Evolutionary conservation across 768 basidiomycete species (phyloP), one percentile per base, ranked within the genome.

Genomic region (Clathrus columnatus): DNA sequence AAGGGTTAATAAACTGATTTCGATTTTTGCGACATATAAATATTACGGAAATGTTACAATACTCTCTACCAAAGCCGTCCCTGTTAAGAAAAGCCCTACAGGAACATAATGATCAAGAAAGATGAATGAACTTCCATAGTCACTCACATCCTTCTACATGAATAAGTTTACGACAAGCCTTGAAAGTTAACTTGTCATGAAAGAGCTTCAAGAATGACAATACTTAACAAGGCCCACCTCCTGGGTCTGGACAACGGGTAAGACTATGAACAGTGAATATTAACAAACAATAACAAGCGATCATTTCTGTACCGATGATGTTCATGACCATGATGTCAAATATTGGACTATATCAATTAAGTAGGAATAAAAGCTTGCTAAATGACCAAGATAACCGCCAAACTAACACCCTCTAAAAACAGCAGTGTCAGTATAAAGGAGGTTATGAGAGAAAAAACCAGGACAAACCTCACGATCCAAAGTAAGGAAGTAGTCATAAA

Each of bases 401-500:
- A 16, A 51, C 50, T 18, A 26, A 51, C 16, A 29, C 30, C 10
- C 30, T 28, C 50, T 51, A 2, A 11, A 18, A 51, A 24, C 23
- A 5, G 18, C 27, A 42, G 30, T 51, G 42, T 28, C 29, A n/a
- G n/a, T n/a, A n/a, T n/a, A n/a, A n/a, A n/a, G n/a, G n/a, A n/a
- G n/a, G 24, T 16, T 10, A 16, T 18, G 6, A 11, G 18, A 4
- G 24, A 28, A 20, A 10, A 21, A 21, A 10, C 14, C 2, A 20
- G 16, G 8, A 36, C 50, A 17, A 6, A 32, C 50, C 30, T 51
- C 50, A 8, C 50, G 26, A 29, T 51, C 50, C 16, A 51, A 28
- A 28, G 50, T 51, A 16, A 51, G 30, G 23, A 51, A 20, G 29
- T 51, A 51, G 16, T 51, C 50, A n/a, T 30, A 51, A 14, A 36